These are phyloP conservation scores for Limonium bicolor DNA, from an alignment of 148 eudicot species.

Conservation along the genomic window DNA sequence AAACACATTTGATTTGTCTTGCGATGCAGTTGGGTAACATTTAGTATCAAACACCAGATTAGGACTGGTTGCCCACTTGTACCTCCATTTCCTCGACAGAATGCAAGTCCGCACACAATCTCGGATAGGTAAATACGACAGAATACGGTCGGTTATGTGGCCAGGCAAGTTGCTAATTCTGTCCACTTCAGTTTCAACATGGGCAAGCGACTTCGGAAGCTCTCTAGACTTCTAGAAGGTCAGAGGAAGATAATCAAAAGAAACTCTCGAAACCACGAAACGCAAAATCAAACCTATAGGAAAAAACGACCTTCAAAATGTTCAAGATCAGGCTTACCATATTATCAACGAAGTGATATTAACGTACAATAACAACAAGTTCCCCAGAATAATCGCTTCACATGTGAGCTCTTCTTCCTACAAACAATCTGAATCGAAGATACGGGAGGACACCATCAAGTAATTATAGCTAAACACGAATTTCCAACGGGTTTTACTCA, in stretches of 20 bases:
- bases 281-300: background rate
- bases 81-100: constrained; percentile 64
- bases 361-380: no score
- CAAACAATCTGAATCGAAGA: no score
- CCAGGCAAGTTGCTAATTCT: constrained; percentile 61
- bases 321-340: no score
- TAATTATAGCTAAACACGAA: no score
- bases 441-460: no score
- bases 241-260: background rate
- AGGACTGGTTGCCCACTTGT: constrained; percentile 61
- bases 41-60: constrained; percentile 63
- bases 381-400: no score
- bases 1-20: constrained; percentile 37
- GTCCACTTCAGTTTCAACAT: constrained; percentile 33
- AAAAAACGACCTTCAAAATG: no score
- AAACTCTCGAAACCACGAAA: background rate
- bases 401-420: no score
- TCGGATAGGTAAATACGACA: constrained; percentile 43
- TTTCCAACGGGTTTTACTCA: no score
- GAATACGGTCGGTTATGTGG: constrained; percentile 47
- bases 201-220: constrained; percentile 37
- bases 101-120: constrained; percentile 71
- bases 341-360: no score
- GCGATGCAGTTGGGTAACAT: constrained; percentile 32
- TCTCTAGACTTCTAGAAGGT: constrained; percentile 40